Evolutionary conservation across 225 moss, liverwort and hornwort genomes (phyloP).

Genomic region (Lunularia cruciata): DNA sequence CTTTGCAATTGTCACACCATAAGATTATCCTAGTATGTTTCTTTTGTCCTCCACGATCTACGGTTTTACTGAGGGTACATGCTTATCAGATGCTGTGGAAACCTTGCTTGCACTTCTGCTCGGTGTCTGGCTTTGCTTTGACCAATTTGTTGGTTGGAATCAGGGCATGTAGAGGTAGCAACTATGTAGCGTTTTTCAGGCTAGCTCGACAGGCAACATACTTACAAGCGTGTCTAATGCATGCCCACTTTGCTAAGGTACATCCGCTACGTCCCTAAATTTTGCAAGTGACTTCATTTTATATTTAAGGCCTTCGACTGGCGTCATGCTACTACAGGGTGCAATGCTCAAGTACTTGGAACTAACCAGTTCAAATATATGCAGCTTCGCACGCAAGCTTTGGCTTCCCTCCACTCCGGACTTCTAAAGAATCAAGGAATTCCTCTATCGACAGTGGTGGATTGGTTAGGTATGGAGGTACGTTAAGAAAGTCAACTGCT

Average conservation of each 20-base stretch:
- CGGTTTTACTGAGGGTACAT: too few relatives aligned
- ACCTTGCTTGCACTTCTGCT: too few relatives aligned
- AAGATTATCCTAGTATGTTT: too few relatives aligned
- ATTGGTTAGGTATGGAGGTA: conserved; percentile 97
- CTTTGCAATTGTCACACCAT: too few relatives aligned
- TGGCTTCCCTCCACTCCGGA: conserved; percentile 82
- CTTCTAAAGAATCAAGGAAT: conserved; percentile 91
- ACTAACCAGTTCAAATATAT: conserved; percentile 5
- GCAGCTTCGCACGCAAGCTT: conserved; percentile 90
- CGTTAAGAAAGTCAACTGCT: not conserved
- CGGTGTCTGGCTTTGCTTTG: too few relatives aligned
- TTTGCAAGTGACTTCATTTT: not conserved
- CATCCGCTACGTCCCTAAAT: too few relatives aligned
- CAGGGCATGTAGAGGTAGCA: conserved; percentile 94
- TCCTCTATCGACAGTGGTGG: conserved; percentile 59
- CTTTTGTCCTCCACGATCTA: too few relatives aligned
- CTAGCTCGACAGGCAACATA: conserved; percentile 91
- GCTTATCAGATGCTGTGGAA: too few relatives aligned
- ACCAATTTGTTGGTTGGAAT: not conserved
- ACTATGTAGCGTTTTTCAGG: conserved; percentile 90
- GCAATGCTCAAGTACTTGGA: not conserved
- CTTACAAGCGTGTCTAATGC: conserved; percentile 96
- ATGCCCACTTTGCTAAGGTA: conserved; percentile 99
- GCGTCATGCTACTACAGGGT: not conserved
- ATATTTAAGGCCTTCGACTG: not conserved